Percentiles rank a stretch among this genome's conserved stretches.
These are phyloP conservation scores for Monosporozyma servazzii DNA, from an alignment of 805 yeast species.

Conservation along the genomic window DNA sequence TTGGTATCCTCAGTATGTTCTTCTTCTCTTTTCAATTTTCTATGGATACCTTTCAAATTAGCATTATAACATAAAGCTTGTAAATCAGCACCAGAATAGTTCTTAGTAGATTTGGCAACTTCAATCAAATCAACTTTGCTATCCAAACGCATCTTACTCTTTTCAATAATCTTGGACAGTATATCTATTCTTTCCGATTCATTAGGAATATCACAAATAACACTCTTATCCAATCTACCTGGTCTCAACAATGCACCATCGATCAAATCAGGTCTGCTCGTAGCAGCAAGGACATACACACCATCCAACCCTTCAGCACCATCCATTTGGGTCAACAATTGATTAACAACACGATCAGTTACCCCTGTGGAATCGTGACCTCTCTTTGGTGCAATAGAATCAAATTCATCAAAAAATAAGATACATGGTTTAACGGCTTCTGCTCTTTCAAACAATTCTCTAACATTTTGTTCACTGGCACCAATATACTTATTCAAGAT, in stretches of 20 bases:
- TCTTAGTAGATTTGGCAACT: slow-evolving; percentile 54
- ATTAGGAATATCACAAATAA: slow-evolving; percentile 81
- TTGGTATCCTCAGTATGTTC: neutral
- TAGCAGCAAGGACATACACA: slow-evolving; percentile 92
- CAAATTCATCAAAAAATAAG: slow-evolving; percentile 89
- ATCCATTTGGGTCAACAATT: slow-evolving; percentile 95
- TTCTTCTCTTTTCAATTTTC: slow-evolving; percentile 34
- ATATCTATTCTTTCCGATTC: slow-evolving; percentile 66
- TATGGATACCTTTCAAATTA: slow-evolving; percentile 75
- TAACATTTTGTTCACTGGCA: slow-evolving; percentile 89
- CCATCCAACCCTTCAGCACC: slow-evolving; percentile 98
- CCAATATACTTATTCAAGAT: slow-evolving; percentile 92
- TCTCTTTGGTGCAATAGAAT: slow-evolving; percentile 94
- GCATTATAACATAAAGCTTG: slow-evolving; percentile 91
- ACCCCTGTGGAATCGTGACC: slow-evolving; percentile 98
- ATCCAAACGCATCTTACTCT: slow-evolving; percentile 6
- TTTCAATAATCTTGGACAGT: slow-evolving; percentile 25
- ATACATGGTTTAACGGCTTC: slow-evolving; percentile 92
- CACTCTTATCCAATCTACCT: slow-evolving; percentile 88
- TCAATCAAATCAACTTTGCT: slow-evolving; percentile 33
- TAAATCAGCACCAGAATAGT: slow-evolving; percentile 90
- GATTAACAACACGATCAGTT: slow-evolving; percentile 95
- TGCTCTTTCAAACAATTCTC: slow-evolving; percentile 90
- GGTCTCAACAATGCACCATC: slow-evolving; percentile 94
- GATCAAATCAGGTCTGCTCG: slow-evolving; percentile 89